Evolutionary conservation across 2,329 filamentous ascomycete genomes (phyloP), one percentile per base, ranked within the genome.

Genomic region (Basipetospora chlamydospora): DNA sequence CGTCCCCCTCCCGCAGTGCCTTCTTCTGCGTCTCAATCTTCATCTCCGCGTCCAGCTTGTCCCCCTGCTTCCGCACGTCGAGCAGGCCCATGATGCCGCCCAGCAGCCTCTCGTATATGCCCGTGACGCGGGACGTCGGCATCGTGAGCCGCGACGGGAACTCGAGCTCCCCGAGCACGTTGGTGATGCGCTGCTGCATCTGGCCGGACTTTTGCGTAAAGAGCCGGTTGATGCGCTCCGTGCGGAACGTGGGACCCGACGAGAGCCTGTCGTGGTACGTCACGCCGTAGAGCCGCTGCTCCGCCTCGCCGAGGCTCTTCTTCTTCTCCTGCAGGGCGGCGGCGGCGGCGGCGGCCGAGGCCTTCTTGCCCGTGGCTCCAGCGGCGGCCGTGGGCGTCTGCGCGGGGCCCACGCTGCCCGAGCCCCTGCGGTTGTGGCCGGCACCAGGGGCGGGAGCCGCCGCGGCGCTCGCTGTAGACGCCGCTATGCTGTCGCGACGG

Each of bases 181-280:
- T 78, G 11, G 67, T 74, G 43, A 90, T 86, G 43, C 82, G 80
- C 42, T 74, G 58, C 45, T 83, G 82, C 52, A 87, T 81, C 42
- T 80, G 73, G 37, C 78, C 73, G 12, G 73, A 80, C 59, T 87
- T 87, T 44, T 80, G 80, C 26, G 77, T 75, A 39, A 85, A 79
- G 17, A 84, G 71, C 55, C 86, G 86, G 46, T 79, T 77, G 40
- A 88, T 73, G 53, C 75, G 79, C 47, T 88, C 82, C 20, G 85
- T 85, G 10, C 88, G 82, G 67, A 96, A 96, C 11, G 83, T 80
- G 25, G 94, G 83, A 6, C 90, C 88, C 7, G 79, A 80, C 2
- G 80, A 77, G 26, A 95, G 68, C 20, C 88, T 81, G 39, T 96
- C 88, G 52, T 88, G 80, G 44, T 83, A 76, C 6, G 80, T 73